Percentiles rank a stretch among this genome's conserved stretches.
Evolutionary conservation across 768 basidiomycete genomes (phyloP).

Genomic region (Fistulinella prunicolor): DNA sequence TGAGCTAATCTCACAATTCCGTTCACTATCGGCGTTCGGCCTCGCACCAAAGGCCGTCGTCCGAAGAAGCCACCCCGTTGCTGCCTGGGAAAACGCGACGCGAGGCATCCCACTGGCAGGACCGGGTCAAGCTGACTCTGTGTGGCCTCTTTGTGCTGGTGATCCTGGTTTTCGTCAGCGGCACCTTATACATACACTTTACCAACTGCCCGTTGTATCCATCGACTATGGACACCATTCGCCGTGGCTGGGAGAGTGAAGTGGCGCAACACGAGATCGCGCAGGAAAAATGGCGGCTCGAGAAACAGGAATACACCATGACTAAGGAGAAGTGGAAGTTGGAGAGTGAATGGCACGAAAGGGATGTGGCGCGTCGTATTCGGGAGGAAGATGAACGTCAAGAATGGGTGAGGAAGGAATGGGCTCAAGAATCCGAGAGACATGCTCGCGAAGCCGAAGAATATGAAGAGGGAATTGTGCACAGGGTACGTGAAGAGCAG

Average conservation of each 20-base stretch:
- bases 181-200: conserved; percentile 6
- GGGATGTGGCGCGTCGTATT: conserved; percentile 4
- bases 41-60: not conserved
- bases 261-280: not conserved
- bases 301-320: conserved; percentile 1
- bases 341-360: conserved; percentile 11
- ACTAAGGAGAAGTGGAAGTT: conserved; percentile 6
- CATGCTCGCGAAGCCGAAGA: not conserved
- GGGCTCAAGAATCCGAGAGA: conserved; percentile 5
- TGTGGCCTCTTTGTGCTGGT: not conserved
- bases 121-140: not conserved
- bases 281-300: conserved; percentile 6
- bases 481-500: conserved; percentile 5
- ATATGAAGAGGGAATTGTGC: conserved; percentile 1
- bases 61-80: conserved; percentile 8
- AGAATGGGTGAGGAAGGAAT: conserved; percentile 2
- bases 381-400: conserved; percentile 8
- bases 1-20: not conserved
- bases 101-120: not conserved
- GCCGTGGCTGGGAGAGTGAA: conserved; percentile 12
- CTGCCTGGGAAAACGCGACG: conserved; percentile 1
- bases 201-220: conserved; percentile 11
- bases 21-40: too few species aligned
- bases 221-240: conserved; percentile 2
- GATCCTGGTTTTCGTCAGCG: not conserved